A percentile compares a stretch with the other conserved stretches of the same genome.
Evolutionary conservation across 495 filamentous ascomycete genomes (phyloP).

Genomic region (Daldinia childiae): DNA sequence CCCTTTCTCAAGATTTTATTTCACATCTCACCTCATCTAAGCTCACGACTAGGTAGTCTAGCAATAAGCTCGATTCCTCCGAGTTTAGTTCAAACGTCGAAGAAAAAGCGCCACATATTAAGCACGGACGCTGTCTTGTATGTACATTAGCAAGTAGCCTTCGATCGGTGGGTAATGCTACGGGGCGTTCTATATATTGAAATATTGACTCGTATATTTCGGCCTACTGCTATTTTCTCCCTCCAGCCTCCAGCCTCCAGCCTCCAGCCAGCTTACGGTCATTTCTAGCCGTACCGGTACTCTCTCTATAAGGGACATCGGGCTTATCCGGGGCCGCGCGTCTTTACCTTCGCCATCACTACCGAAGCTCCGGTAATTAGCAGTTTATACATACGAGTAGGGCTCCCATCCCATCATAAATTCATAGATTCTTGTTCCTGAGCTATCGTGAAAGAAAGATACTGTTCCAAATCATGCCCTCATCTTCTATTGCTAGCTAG

Average conservation of each 20-base stretch:
- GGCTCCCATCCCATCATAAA: not conserved
- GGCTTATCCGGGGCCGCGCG: constrained; percentile 36
- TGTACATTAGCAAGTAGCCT: constrained; percentile 18
- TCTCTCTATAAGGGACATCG: not conserved
- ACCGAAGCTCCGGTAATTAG: constrained; percentile 33
- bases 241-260: no score
- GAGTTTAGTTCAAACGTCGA: not conserved
- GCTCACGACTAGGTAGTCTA: constrained; percentile 8
- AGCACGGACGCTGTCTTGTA: constrained; percentile 7
- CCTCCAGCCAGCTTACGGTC: constrained; percentile 4
- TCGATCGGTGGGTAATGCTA: constrained; percentile 9
- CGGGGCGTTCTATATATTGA: constrained; percentile 17
- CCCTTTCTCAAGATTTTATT: not conserved
- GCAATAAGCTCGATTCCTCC: not conserved
- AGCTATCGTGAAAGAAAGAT: not conserved
- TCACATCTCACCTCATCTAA: constrained; percentile 19
- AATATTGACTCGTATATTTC: constrained; percentile 19
- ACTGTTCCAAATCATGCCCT: not conserved
- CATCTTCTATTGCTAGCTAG: not conserved
- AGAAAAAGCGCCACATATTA: constrained; percentile 11
- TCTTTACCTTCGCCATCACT: constrained; percentile 27
- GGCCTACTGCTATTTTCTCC: not conserved
- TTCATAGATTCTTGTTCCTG: not conserved
- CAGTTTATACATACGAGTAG: constrained; percentile 18
- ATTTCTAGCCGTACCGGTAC: not conserved